Percentiles rank a stretch among this genome's conserved stretches.
Evolutionary conservation across 2,329 filamentous ascomycete species (phyloP).

Genomic region (Colletotrichum sp.): DNA sequence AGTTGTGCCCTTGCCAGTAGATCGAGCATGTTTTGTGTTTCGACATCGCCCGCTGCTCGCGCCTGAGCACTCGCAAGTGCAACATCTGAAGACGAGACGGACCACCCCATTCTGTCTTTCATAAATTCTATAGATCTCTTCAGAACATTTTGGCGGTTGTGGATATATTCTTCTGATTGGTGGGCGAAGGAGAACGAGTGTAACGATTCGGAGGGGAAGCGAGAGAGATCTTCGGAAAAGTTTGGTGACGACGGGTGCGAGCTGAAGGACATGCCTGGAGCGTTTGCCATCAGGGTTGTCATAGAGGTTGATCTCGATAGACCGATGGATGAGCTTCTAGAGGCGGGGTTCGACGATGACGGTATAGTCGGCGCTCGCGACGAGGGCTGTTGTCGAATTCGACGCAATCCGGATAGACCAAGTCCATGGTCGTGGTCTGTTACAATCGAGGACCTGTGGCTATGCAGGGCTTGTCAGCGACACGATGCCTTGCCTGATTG

Average conservation of each 20-base stretch:
- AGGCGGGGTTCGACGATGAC: slow-evolving; percentile 66
- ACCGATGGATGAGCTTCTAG: slow-evolving; percentile 62
- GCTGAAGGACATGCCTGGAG: slow-evolving; percentile 57
- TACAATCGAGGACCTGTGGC: slow-evolving; percentile 76
- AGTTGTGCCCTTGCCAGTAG: slow-evolving; percentile 82
- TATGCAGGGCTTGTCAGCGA: slow-evolving; percentile 15
- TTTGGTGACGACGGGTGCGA: slow-evolving; percentile 75
- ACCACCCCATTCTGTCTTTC: slow-evolving; percentile 88
- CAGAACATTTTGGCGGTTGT: slow-evolving; percentile 90
- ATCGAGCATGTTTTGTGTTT: slow-evolving; percentile 91
- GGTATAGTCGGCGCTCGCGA: slow-evolving; percentile 69
- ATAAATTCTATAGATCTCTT: slow-evolving; percentile 97
- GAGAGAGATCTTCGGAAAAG: slow-evolving; percentile 85
- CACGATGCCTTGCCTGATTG: neutral
- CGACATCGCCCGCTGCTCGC: slow-evolving; percentile 79
- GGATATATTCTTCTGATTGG: slow-evolving; percentile 89
- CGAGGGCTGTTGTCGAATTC: slow-evolving; percentile 87
- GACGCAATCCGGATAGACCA: slow-evolving; percentile 84
- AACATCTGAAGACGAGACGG: slow-evolving; percentile 67
- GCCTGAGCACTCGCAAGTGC: slow-evolving; percentile 85
- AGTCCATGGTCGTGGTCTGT: slow-evolving; percentile 87
- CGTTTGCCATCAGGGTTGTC: slow-evolving; percentile 66
- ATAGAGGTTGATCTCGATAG: slow-evolving; percentile 75
- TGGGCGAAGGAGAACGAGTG: slow-evolving; percentile 99
- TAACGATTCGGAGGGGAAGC: slow-evolving; percentile 93